Percentiles rank a stretch among this genome's conserved stretches.
phyloP scores from a whole-genome alignment of 2,329 filamentous ascomycete species.

The Paecilomyces variotii region DNA sequence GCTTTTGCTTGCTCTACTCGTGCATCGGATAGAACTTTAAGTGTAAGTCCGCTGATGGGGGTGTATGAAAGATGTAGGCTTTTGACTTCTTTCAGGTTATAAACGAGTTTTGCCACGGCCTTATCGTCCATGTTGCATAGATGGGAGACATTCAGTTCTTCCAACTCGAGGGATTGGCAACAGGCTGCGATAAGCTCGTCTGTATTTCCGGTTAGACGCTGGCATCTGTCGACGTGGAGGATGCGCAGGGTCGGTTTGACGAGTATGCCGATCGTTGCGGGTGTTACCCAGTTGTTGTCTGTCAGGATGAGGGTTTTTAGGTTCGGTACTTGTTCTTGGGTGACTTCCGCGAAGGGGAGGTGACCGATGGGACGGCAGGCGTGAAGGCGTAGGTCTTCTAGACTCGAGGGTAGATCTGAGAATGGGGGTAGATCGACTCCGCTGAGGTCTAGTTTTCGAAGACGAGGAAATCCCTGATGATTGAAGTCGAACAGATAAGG shows the following conservation, averaged over 20 bases:
- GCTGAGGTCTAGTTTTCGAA: conserved; percentile 22
- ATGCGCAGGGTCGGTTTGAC: conserved; percentile 12
- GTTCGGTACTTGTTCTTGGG: conserved; percentile 14
- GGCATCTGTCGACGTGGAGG: conserved; percentile 21
- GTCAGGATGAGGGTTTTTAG: conserved; percentile 21
- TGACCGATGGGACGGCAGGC: conserved; percentile 10
- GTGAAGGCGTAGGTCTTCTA: conserved; percentile 22
- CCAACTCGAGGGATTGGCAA: conserved; percentile 12
- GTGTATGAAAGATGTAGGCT: conserved; percentile 27
- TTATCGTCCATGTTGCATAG: conserved; percentile 19
- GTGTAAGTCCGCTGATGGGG: conserved; percentile 23
- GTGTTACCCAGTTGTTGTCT: conserved; percentile 16
- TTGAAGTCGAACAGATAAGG: background rate
- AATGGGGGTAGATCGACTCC: conserved; percentile 14
- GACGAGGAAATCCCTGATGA: conserved; percentile 5
- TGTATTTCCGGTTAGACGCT: conserved; percentile 9
- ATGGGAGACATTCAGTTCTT: conserved; percentile 21
- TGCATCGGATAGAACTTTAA: conserved; percentile 25
- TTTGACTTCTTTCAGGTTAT: conserved; percentile 20
- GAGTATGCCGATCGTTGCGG: conserved; percentile 11
- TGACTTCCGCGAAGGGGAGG: conserved; percentile 1
- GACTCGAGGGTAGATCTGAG: conserved; percentile 17
- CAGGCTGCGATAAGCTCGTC: background rate
- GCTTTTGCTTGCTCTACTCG: background rate
- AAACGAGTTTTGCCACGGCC: conserved; percentile 10